Base-by-base conservation (phyloP, 106 monocot genomes). In the Amphibolis antarctica region DNA sequence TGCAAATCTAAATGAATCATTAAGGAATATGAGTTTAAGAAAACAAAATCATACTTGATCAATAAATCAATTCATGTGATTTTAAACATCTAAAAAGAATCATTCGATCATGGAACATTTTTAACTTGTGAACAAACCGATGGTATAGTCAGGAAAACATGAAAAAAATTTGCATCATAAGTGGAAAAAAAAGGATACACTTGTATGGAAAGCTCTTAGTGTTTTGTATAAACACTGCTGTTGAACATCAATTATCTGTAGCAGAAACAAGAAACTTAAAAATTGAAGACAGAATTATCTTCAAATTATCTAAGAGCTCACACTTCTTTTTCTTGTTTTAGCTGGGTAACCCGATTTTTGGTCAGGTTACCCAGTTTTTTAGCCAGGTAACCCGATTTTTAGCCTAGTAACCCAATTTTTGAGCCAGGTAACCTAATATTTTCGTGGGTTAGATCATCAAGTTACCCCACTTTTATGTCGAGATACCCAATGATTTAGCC, bases 211-310 rank as follows among this genome's bases (percentile, higher is more conserved):
- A 66, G 66, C 45, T 66, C 74, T 66, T 42, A 74, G 10, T n/a
- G 74, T 74, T 66, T 66, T 74, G 50, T 66, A 74, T 20, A 74
- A 20, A 28, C 66, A 59, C 54, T 74, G 50, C 48, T 74, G 66
- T 28, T 46, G 58, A 47, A 28, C 56, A 29, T 74, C 74, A 60
- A 74, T 74, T 30, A 74, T 74, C 74, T 74, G 74, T 17, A 44
- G 4, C 15, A 55, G 53, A 63, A 69, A 26, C 36, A 60, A 20
- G 1, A 60, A 10, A 42, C 42, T 9, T 20, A 60, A 18, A 42
- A 43, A 60, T 20, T 60, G 14, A 60, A 60, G 28, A 13, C 28
- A 57, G 21, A 57, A 30, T 3, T 3, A 49, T 3, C 12, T 49
- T 49, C 49, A 49, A 60, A 21, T 17, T 12, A 60, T 18, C 18